These are phyloP conservation scores for Mortierella sp. DNA, from an alignment of 371 early-diverging fungal species.

Conservation along the genomic window DNA sequence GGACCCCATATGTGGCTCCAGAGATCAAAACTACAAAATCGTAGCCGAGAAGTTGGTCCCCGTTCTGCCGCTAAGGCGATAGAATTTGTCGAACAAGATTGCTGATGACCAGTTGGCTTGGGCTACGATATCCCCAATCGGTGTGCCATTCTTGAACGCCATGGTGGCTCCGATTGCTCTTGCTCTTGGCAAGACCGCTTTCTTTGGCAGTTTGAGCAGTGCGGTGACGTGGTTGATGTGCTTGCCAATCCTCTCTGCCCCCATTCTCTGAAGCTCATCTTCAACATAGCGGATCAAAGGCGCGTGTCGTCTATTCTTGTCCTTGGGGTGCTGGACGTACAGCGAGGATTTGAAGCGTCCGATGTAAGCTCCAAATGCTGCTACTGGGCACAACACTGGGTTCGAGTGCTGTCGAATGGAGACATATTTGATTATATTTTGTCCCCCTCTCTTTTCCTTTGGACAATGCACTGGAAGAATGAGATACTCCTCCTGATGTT, in stretches of 20 bases:
- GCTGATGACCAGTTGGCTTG: conserved; percentile 20
- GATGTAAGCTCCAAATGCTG: conserved; percentile 2
- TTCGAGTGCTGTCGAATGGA: conserved; percentile 4
- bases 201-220: not conserved
- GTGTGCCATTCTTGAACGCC: conserved; percentile 1
- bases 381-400: conserved; percentile 7
- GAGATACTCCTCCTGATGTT: not conserved
- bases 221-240: not conserved
- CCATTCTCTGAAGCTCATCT: not conserved
- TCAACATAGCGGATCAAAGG: not conserved
- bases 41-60: conserved; percentile 18
- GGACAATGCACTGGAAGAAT: conserved; percentile 10
- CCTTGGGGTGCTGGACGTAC: not conserved
- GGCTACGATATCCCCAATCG: conserved; percentile 1
- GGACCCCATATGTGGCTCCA: no score
- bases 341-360: not conserved
- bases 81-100: conserved; percentile 22
- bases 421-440: no score
- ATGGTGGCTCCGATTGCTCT: conserved; percentile 10
- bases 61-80: conserved; percentile 7
- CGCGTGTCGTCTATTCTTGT: no score
- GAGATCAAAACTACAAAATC: no score
- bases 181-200: not conserved
- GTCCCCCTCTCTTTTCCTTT: conserved; percentile 9
- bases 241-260: not conserved